Evolutionary conservation across 768 basidiomycete species (phyloP).

Genomic region (Dacryopinax spathularia): DNA sequence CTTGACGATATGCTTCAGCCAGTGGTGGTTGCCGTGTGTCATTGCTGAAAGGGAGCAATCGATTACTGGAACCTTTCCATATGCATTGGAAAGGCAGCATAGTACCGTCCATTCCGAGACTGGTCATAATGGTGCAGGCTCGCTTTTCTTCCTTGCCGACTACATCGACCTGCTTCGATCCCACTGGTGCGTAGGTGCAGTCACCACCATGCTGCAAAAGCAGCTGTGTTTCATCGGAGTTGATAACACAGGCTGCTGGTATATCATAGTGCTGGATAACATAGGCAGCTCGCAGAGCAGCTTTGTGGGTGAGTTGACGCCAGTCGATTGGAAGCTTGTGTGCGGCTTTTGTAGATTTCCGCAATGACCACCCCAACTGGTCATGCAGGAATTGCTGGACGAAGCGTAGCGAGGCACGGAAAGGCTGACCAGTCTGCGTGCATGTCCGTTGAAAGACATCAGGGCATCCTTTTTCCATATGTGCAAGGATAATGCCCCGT

Average conservation of each 20-base stretch:
- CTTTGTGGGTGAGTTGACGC: conserved; percentile 1
- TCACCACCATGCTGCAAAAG: conserved; percentile 10
- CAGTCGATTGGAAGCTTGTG: conserved; percentile 15
- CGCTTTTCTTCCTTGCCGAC: conserved; percentile 21
- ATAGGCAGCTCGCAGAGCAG: conserved; percentile 17
- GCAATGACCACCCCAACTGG: conserved; percentile 14
- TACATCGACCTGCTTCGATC: conserved; percentile 19
- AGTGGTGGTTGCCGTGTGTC: neutral
- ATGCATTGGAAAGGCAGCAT: conserved; percentile 25
- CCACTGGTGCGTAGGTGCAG: conserved; percentile 14
- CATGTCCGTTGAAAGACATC: conserved; percentile 1
- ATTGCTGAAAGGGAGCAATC: conserved; percentile 12
- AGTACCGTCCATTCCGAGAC: conserved; percentile 17
- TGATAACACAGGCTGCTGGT: conserved; percentile 16
- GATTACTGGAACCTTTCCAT: conserved; percentile 15
- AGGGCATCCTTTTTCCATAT: conserved; percentile 7
- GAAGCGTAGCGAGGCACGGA: neutral
- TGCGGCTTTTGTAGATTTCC: conserved; percentile 14
- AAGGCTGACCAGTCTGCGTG: neutral
- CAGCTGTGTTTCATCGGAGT: conserved; percentile 18
- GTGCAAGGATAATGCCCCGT: conserved; percentile 14
- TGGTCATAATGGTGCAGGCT: conserved; percentile 22
- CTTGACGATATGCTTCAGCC: neutral
- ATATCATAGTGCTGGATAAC: conserved; percentile 13
- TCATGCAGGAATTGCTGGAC: conserved; percentile 12